These are phyloP conservation scores for Arxiozyma heterogenica DNA, from an alignment of 1,139 yeast genomes.

Conservation along the genomic window DNA sequence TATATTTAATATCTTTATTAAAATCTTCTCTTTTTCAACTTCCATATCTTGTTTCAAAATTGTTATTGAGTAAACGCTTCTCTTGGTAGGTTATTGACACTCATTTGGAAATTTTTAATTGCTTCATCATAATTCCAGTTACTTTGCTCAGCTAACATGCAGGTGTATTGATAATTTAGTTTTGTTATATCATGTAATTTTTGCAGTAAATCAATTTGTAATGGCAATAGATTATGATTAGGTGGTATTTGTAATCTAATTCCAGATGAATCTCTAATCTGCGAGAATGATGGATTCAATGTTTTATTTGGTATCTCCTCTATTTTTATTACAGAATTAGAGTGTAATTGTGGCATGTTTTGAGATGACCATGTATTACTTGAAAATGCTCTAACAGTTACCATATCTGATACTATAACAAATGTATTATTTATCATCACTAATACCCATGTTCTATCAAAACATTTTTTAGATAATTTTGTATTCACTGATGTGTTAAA, in stretches of 20 bases:
- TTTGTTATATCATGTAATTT: constrained; percentile 66
- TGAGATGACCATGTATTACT: constrained; percentile 47
- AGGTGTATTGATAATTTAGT: constrained; percentile 66
- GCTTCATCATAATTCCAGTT: constrained; percentile 74
- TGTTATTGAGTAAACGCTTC: constrained; percentile 37
- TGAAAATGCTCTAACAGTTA: constrained; percentile 56
- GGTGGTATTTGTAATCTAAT: constrained; percentile 32
- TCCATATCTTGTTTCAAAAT: background rate
- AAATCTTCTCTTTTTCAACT: background rate
- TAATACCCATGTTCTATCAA: constrained; percentile 77
- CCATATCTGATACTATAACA: constrained; percentile 76
- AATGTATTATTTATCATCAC: constrained; percentile 64
- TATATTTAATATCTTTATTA: too few relatives aligned
- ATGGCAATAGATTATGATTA: constrained; percentile 45
- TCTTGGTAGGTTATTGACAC: constrained; percentile 48
- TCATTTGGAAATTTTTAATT: constrained; percentile 58
- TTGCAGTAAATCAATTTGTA: constrained; percentile 58
- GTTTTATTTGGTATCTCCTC: background rate
- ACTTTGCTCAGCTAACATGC: constrained; percentile 83
- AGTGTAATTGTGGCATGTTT: constrained; percentile 1
- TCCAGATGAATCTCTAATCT: background rate
- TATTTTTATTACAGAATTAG: background rate
- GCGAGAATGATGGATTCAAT: background rate
- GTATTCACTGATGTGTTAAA: constrained; percentile 30
- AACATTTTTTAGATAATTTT: constrained; percentile 57